Evolutionary conservation across 1,284 basidiomycete genomes (phyloP), one percentile per base, ranked within the genome.

Genomic region (Trametes sp.): DNA sequence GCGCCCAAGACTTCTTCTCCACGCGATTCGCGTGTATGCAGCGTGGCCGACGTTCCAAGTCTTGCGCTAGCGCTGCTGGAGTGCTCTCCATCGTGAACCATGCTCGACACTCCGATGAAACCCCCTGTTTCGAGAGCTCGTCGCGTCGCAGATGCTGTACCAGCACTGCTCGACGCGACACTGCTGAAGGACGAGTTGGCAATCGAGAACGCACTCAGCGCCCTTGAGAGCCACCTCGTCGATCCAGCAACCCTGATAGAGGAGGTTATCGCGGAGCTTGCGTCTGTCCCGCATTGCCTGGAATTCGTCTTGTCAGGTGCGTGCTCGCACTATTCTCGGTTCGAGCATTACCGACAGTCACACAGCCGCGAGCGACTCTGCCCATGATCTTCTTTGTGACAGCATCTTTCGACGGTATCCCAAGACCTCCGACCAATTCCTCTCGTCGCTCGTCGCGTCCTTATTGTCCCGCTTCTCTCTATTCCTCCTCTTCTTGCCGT

Each of bases 181-280:
- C 31, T 57, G 59, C 61, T 69, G 63, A 54, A 59, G 33, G 58
- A 62, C 59, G 65, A 69, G 68, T 56, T 56, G 44, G 56, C 59
- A 11, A 33, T 69, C 49, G 56, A 63, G 59, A 46, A 13, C 59
- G 68, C 65, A 1, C 42, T 65, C 26, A 42, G 65, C 63, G 61
- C 57, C 49, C 63, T 69, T 45, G 68, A 69, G 31, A 58, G 57
- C 58, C 31, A 57, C 42, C 65, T 69, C 65, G 61, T 53, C 48
- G 55, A 50, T 58, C 54, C 63, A 63, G 59, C 56, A 51, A 57
- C 44, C 4, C 44, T 33, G 38, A 11, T 62, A 36, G 53, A 57
- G 7, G 24, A 52, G 7, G 11, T 60, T 16, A 33, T 65, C n/a
- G 45, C 59, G 10, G 50, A 55, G 26, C 44, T 69, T 13, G 10